These are phyloP conservation scores for Solanum paucissectum DNA, from an alignment of 257 asterid species.

Conservation along the genomic window DNA sequence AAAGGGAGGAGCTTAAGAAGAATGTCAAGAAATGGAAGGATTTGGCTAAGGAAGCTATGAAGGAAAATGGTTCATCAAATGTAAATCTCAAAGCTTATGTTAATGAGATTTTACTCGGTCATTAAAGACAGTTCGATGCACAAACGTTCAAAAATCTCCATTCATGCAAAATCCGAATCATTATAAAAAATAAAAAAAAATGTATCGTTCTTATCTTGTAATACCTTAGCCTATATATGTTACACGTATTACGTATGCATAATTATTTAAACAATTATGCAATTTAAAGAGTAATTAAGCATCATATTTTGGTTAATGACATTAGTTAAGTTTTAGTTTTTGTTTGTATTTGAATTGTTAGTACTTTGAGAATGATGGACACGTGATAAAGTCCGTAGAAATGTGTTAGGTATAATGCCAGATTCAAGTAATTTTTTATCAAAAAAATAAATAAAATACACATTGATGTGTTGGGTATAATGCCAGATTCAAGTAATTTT, in stretches of 20 bases:
- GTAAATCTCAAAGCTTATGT: conserved; percentile 23
- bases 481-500: too few relatives aligned
- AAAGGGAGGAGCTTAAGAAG: conserved; percentile 14
- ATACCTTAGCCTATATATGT: not conserved
- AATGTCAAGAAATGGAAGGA: conserved; percentile 30
- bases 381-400: not conserved
- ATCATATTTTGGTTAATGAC: not conserved
- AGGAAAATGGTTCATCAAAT: conserved; percentile 26
- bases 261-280: not conserved
- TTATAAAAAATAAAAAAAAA: not conserved
- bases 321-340: not conserved
- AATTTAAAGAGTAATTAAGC: not conserved
- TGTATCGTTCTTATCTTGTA: not conserved
- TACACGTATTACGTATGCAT: not conserved
- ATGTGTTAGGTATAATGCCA: not conserved
- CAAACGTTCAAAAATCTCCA: not conserved
- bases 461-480: too few relatives aligned
- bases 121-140: not conserved
- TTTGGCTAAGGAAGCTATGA: conserved; percentile 26
- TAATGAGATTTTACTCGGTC: not conserved
- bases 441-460: too few relatives aligned
- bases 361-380: not conserved
- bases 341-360: not conserved
- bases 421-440: too few relatives aligned
- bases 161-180: not conserved